phyloP scores from a whole-genome alignment of 73 alveolate species.

The Symbiodinium natans region DNA sequence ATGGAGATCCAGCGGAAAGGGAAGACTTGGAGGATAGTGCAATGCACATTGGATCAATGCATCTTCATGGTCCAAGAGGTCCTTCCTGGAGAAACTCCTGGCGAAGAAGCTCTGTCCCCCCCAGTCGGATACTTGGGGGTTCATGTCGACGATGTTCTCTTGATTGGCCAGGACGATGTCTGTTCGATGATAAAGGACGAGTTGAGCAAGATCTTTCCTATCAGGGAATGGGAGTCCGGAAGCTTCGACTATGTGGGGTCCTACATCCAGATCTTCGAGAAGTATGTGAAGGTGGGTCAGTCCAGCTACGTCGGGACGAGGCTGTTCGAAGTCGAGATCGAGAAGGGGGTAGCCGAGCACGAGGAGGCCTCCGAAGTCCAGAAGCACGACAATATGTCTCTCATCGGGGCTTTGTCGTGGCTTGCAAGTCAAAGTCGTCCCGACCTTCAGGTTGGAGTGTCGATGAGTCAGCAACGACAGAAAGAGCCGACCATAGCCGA shows the following conservation, averaged over 20 bases:
- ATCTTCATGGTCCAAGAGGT: background rate
- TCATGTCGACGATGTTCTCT: conserved; percentile 6
- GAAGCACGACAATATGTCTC: background rate
- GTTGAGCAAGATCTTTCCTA: background rate
- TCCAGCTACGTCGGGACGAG: background rate
- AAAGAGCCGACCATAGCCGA: background rate
- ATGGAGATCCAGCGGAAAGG: background rate
- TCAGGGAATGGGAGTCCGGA: background rate
- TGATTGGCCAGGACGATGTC: background rate
- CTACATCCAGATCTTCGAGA: too few relatives aligned
- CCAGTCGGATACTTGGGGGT: background rate
- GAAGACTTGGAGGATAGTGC: background rate
- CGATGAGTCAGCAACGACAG: background rate
- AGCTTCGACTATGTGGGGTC: conserved; percentile 11
- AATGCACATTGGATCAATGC: background rate
- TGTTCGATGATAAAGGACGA: background rate
- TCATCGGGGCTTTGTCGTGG: conserved; percentile 6
- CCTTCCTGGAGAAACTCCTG: too few relatives aligned
- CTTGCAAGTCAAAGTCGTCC: background rate
- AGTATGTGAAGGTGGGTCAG: background rate
- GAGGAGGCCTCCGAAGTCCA: background rate
- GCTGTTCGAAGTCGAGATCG: background rate
- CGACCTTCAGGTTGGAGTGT: background rate
- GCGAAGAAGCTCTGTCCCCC: too few relatives aligned
- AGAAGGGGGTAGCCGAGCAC: background rate